Conservation (phyloP, 192 early-diverging fungal species). For the Coemansia pectinata region DNA sequence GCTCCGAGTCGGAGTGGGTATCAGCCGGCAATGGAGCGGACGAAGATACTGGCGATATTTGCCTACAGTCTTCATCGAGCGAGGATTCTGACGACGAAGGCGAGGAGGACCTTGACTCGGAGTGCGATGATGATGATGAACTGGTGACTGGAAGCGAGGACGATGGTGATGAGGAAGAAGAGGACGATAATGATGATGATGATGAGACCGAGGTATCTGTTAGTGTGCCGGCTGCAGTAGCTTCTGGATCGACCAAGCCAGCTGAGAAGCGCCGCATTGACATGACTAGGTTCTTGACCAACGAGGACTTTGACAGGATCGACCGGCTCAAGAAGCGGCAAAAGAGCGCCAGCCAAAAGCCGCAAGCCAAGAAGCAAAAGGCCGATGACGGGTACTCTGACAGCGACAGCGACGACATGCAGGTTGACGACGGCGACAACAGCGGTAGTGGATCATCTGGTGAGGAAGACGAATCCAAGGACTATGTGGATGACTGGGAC, state of each 20-base stretch:
- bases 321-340: slow-evolving; percentile 69
- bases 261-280: slow-evolving; percentile 64
- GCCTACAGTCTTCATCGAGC: background rate
- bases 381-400: background rate
- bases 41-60: slow-evolving; percentile 23
- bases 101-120: slow-evolving; percentile 48
- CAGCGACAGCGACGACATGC: slow-evolving; percentile 6
- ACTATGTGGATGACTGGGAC: slow-evolving; percentile 41
- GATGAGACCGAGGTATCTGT: background rate
- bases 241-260: background rate
- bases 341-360: slow-evolving; percentile 56
- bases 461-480: slow-evolving; percentile 29
- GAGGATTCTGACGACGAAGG: slow-evolving; percentile 16
- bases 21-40: slow-evolving; percentile 27
- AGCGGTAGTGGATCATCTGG: slow-evolving; percentile 11
- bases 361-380: slow-evolving; percentile 17
- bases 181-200: slow-evolving; percentile 48
- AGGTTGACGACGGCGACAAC: slow-evolving; percentile 9
- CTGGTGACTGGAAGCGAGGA: slow-evolving; percentile 33
- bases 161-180: slow-evolving; percentile 26
- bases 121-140: slow-evolving; percentile 54
- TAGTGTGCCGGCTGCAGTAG: background rate
- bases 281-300: slow-evolving; percentile 67
- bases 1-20: slow-evolving; percentile 39
- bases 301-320: slow-evolving; percentile 83